Conservation (phyloP, 2,329 filamentous ascomycete species). For the Penicillium sp. region DNA sequence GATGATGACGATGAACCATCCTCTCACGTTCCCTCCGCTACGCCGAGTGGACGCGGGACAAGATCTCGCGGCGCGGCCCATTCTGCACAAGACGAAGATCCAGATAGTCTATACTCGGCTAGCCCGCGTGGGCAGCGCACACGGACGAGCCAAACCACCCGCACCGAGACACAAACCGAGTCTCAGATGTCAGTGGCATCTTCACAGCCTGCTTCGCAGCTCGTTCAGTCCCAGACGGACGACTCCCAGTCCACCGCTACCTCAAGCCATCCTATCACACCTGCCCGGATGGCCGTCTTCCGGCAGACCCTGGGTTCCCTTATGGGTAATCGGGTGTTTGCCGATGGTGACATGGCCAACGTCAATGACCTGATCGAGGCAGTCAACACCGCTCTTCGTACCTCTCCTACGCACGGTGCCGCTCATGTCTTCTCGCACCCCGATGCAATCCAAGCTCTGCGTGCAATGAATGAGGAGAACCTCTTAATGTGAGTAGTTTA, state of each 20-base stretch:
- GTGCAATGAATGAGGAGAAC: constrained; percentile 73
- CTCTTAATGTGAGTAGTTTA: constrained; percentile 76
- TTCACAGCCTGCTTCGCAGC: constrained; percentile 69
- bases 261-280: constrained; percentile 39
- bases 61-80: constrained; percentile 34
- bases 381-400: constrained; percentile 66
- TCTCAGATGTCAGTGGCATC: constrained; percentile 68
- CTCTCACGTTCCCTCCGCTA: constrained; percentile 25
- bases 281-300: constrained; percentile 66
- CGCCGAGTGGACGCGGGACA: constrained; percentile 27
- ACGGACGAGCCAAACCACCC: constrained; percentile 37
- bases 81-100: constrained; percentile 47
- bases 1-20: constrained; percentile 26
- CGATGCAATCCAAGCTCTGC: constrained; percentile 72
- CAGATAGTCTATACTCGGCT: constrained; percentile 51
- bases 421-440: constrained; percentile 57
- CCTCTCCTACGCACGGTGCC: constrained; percentile 42
- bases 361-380: constrained; percentile 68
- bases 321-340: constrained; percentile 75
- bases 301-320: constrained; percentile 74
- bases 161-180: constrained; percentile 39
- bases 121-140: constrained; percentile 43
- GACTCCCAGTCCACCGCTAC: constrained; percentile 35
- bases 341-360: constrained; percentile 68
- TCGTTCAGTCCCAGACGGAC: constrained; percentile 49